Evolutionary conservation across 805 yeast species (phyloP).

Genomic region (Phaffomyces antillensis): DNA sequence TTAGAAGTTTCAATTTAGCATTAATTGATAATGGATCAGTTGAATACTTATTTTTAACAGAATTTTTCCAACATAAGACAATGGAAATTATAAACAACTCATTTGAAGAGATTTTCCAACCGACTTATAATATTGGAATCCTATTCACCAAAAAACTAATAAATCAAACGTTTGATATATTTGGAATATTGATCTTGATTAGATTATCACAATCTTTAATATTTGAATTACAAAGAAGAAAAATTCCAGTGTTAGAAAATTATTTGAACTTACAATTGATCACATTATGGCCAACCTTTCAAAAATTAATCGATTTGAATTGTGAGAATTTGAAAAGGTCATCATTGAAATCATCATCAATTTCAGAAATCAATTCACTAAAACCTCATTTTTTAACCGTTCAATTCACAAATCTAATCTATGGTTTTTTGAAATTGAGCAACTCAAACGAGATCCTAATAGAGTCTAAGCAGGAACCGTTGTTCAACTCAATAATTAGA

Average conservation of each 20-base stretch:
- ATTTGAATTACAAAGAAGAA: conserved; percentile 58
- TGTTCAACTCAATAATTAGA: conserved; percentile 60
- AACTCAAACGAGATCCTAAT: conserved; percentile 24
- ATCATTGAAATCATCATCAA: conserved; percentile 28
- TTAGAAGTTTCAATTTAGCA: conserved; percentile 65
- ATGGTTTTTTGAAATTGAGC: conserved; percentile 60
- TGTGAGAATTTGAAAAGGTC: conserved; percentile 57
- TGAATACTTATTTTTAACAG: conserved; percentile 66
- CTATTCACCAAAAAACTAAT: conserved; percentile 37
- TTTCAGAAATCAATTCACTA: conserved; percentile 25
- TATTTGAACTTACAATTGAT: conserved; percentile 61
- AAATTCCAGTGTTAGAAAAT: conserved; percentile 64
- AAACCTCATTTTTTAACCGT: conserved; percentile 65
- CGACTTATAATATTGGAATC: conserved; percentile 44
- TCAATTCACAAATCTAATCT: conserved; percentile 65
- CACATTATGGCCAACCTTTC: conserved; percentile 81
- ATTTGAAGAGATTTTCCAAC: conserved; percentile 44
- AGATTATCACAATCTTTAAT: conserved; percentile 61
- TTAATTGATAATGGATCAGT: conserved; percentile 69
- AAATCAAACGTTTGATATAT: conserved; percentile 52
- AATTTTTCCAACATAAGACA: conserved; percentile 49
- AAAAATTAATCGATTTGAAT: conserved; percentile 66
- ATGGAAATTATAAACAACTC: conserved; percentile 35
- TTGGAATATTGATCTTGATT: conserved; percentile 71
- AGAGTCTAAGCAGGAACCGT: conserved; percentile 50